Evolutionary conservation across 495 filamentous ascomycete species (phyloP).

Genomic region (Penicillium canescens): DNA sequence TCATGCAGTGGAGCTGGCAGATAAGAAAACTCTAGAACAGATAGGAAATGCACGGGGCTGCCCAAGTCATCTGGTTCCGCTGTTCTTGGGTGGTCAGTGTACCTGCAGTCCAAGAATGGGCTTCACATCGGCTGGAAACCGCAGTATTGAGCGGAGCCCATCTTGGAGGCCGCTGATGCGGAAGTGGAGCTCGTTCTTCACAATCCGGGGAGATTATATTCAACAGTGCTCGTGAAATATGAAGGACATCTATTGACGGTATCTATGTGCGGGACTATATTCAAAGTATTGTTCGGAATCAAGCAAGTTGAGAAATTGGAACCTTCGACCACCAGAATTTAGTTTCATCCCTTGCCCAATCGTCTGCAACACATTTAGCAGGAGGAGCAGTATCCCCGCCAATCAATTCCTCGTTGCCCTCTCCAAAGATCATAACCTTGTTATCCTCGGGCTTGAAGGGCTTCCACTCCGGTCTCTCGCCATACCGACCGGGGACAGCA

Average conservation of each 20-base stretch:
- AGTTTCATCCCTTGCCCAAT: constrained; percentile 50
- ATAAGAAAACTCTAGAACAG: constrained; percentile 29
- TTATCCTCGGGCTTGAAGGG: constrained; percentile 16
- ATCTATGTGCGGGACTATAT: too few species aligned
- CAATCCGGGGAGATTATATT: too few species aligned
- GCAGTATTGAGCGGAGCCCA: constrained; percentile 34
- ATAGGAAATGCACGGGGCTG: constrained; percentile 39
- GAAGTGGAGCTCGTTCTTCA: constrained; percentile 41
- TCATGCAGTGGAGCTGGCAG: constrained; percentile 26
- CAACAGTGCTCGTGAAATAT: too few species aligned
- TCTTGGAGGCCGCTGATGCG: constrained; percentile 36
- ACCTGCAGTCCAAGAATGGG: constrained; percentile 39
- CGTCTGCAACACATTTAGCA: constrained; percentile 43
- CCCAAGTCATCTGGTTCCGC: constrained; percentile 28
- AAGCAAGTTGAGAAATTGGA: constrained; percentile 29
- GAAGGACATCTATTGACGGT: too few species aligned
- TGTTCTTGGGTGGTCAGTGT: constrained; percentile 43
- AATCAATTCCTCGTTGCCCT: constrained; percentile 60
- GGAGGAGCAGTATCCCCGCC: constrained; percentile 44
- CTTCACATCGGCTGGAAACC: constrained; percentile 44
- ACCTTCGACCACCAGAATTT: constrained; percentile 57
- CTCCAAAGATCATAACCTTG: constrained; percentile 55
- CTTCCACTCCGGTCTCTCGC: constrained; percentile 33
- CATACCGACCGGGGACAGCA: constrained; percentile 22
- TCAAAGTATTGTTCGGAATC: too few species aligned